Evolutionary conservation across 768 basidiomycete genomes (phyloP).

Genomic region (Suillus decipiens): DNA sequence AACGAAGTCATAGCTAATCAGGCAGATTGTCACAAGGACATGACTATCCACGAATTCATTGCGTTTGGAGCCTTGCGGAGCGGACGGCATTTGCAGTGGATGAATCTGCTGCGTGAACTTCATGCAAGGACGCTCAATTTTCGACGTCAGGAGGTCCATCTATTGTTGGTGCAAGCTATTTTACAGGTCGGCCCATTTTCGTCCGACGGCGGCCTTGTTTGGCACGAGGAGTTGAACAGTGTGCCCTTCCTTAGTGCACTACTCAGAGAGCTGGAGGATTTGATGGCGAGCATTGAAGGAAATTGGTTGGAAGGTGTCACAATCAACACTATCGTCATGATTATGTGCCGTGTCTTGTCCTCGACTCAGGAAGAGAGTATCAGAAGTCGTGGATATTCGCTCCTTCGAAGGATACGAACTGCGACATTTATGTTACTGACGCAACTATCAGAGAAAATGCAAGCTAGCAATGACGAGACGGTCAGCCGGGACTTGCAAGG

Average conservation of each 20-base stretch:
- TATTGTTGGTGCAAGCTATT: slow-evolving; percentile 44
- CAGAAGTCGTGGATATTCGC: slow-evolving; percentile 18
- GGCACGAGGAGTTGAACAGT: slow-evolving; percentile 42
- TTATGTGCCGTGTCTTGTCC: slow-evolving; percentile 39
- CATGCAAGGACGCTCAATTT: slow-evolving; percentile 41
- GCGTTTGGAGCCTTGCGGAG: slow-evolving; percentile 48
- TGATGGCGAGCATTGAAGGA: slow-evolving; percentile 36
- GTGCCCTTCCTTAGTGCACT: slow-evolving; percentile 38
- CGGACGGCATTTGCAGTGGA: slow-evolving; percentile 49
- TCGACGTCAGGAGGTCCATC: slow-evolving; percentile 39
- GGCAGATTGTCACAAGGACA: slow-evolving; percentile 37
- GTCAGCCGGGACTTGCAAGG: slow-evolving; percentile 18
- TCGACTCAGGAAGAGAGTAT: slow-evolving; percentile 20
- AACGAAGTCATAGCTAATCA: slow-evolving; percentile 49
- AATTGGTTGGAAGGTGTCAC: slow-evolving; percentile 44
- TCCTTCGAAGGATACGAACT: slow-evolving; percentile 35
- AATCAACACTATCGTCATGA: slow-evolving; percentile 34
- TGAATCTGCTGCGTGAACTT: slow-evolving; percentile 49
- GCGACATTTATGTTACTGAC: slow-evolving; percentile 38
- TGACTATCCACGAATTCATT: slow-evolving; percentile 47
- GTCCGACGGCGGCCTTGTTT: slow-evolving; percentile 25
- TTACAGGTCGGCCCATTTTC: slow-evolving; percentile 43
- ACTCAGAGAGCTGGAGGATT: slow-evolving; percentile 35
- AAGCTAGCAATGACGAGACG: slow-evolving; percentile 12
- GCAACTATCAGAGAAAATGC: slow-evolving; percentile 30